These are phyloP conservation scores for Microcyclospora pomicola DNA, from an alignment of 2,329 filamentous ascomycete species.

Conservation along the genomic window DNA sequence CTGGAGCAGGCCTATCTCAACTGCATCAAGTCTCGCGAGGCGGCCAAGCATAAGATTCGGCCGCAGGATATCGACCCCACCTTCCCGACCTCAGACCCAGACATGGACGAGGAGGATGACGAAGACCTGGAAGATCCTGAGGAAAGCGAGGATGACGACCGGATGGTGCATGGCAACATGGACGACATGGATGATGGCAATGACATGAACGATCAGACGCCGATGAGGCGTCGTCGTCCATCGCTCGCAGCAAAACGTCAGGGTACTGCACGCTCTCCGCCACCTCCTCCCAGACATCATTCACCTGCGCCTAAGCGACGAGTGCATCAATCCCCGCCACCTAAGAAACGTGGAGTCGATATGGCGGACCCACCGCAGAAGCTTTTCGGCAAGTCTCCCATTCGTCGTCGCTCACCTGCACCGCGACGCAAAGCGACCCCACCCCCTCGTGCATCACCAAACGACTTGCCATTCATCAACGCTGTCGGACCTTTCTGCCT, in stretches of 20 bases:
- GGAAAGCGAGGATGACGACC: constrained; percentile 47
- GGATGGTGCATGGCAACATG: constrained; percentile 51
- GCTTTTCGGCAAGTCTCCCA: constrained; percentile 58
- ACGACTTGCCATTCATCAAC: constrained; percentile 35
- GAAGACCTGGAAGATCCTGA: constrained; percentile 43
- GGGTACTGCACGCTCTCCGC: constrained; percentile 11
- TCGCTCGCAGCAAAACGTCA: constrained; percentile 13
- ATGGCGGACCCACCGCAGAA: constrained; percentile 32
- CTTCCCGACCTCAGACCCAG: constrained; percentile 87
- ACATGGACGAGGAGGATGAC: constrained; percentile 65
- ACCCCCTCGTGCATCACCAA: constrained; percentile 41
- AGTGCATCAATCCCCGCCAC: not conserved
- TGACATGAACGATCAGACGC: constrained; percentile 20
- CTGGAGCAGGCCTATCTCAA: constrained; percentile 89
- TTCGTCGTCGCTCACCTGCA: constrained; percentile 35
- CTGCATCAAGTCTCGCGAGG: constrained; percentile 66
- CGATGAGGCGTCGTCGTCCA: constrained; percentile 31
- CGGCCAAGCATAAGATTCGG: constrained; percentile 64
- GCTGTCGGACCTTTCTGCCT: constrained; percentile 25
- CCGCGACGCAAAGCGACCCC: constrained; percentile 46
- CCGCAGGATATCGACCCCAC: constrained; percentile 98
- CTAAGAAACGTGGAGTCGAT: constrained; percentile 1
- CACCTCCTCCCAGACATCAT: constrained; percentile 1
- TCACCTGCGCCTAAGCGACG: not conserved
- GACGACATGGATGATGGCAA: constrained; percentile 16